Evolutionary conservation across 1,284 basidiomycete genomes (phyloP), one percentile per base, ranked within the genome.

Genomic region (Leccinum subfulvum): DNA sequence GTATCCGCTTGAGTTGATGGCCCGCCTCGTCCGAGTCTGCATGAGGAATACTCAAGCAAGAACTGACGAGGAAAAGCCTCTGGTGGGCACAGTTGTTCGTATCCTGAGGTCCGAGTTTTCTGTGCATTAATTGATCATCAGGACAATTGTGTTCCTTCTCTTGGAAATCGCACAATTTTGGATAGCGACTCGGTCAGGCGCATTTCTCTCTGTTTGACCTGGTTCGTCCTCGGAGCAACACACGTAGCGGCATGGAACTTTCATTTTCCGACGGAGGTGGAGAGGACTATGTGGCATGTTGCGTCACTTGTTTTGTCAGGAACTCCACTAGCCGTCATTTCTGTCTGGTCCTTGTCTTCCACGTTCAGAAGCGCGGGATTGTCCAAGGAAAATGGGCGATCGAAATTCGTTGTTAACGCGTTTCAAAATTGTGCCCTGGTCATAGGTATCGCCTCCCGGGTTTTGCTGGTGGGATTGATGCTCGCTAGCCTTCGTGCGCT

Each of bases 391-490:
- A 4, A 23, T 41, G 41, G 56, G 26, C 56, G 21, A 26, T 39
- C 56, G 23, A 4, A n/a, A 1, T 5, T 18, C 6, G 13, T 56
- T 41, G 37, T 44, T 18, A 7, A 44, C 11, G 41, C 33, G 16
- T 52, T 52, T 16, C 51, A 52, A 52, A 2, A 10, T 52, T 52
- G 51, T 52, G 51, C 51, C 23, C 51, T 52, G 1, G 23, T 26
- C 6, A 16, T 57, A 13, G 56, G 56, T 39, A 56, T 56, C 21
- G 37, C 37, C 13, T 39, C 56, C 23, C 37, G 37, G 37, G 23
- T 56, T 10, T n/a, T 56, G 9, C 37, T 56, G 37, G 56, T 41
- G 37, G 56, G 56, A 39, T 21, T 56, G 23, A 56, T 56, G 56
- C 23, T 56, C 10, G 56, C 56, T n/a, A 56, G 56, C 33, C 37